Conservation (phyloP, 805 yeast genomes). For the Candida glaebosa region DNA sequence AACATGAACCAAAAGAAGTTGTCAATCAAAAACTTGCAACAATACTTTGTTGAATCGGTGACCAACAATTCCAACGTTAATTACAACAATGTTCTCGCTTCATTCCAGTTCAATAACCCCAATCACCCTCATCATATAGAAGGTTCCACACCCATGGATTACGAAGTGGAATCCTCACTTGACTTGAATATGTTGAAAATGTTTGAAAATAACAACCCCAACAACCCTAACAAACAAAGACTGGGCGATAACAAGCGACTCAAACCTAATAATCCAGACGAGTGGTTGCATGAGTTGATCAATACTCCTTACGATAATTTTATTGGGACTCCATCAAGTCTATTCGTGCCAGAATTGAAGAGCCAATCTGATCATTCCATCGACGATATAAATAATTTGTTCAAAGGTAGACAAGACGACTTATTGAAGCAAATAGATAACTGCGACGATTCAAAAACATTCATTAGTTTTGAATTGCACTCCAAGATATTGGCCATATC, state of each 20-base stretch:
- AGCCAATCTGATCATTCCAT: slow-evolving; percentile 9
- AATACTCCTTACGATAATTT: slow-evolving; percentile 54
- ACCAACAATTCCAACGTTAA: slow-evolving; percentile 5
- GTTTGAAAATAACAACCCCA: slow-evolving; percentile 2
- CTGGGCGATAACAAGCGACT: slow-evolving; percentile 3
- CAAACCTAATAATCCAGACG: slow-evolving; percentile 27
- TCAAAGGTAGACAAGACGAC: slow-evolving; percentile 64
- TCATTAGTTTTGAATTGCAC: slow-evolving; percentile 49
- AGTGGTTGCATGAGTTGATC: slow-evolving; percentile 71
- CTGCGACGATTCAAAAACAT: slow-evolving; percentile 3
- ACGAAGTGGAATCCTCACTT: slow-evolving; percentile 22
- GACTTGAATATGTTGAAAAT: slow-evolving; percentile 12
- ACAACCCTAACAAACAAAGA: background rate
- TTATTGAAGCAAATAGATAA: slow-evolving; percentile 38
- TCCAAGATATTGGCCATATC: slow-evolving; percentile 49
- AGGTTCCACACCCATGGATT: slow-evolving; percentile 38
- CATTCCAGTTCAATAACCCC: slow-evolving; percentile 31
- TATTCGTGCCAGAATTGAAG: slow-evolving; percentile 3
- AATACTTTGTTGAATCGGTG: slow-evolving; percentile 16
- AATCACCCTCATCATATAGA: slow-evolving; percentile 38
- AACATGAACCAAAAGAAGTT: slow-evolving; percentile 20
- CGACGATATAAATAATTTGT: slow-evolving; percentile 56
- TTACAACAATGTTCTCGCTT: slow-evolving; percentile 11
- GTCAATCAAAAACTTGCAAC: slow-evolving; percentile 11
- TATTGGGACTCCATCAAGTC: slow-evolving; percentile 1